These are phyloP conservation scores for Trichomonascaceae sp. DNA, from an alignment of 1,139 yeast genomes.

Conservation along the genomic window DNA sequence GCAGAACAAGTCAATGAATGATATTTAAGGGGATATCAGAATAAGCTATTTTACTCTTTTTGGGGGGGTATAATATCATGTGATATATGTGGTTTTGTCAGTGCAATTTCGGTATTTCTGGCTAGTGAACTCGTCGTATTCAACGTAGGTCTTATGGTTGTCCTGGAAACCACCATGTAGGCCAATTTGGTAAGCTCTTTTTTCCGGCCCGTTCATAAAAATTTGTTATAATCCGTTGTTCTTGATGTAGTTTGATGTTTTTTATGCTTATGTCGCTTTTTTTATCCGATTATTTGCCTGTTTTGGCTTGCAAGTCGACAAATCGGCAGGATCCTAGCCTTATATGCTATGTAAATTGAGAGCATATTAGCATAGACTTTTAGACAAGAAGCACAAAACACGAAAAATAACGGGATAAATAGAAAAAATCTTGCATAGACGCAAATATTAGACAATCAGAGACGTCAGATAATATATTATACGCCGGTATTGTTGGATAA, in stretches of 20 bases:
- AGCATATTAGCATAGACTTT: not conserved
- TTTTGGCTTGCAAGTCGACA: not conserved
- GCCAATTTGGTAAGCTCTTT: not conserved
- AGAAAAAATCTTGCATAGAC: too few relatives aligned
- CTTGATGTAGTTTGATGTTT: too few relatives aligned
- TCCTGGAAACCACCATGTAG: too few relatives aligned
- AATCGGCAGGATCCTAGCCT: not conserved
- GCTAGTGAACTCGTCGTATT: not conserved
- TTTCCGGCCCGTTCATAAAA: not conserved
- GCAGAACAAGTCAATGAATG: too few relatives aligned
- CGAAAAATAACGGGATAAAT: not conserved
- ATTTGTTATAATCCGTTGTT: not conserved
- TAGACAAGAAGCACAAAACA: not conserved
- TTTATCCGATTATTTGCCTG: not conserved
- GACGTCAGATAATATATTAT: too few relatives aligned
- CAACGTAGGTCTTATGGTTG: not conserved
- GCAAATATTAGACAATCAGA: too few relatives aligned
- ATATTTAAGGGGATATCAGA: too few relatives aligned
- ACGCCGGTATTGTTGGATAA: too few relatives aligned
- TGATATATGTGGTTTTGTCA: not conserved
- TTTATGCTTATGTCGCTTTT: too few relatives aligned
- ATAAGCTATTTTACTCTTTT: too few relatives aligned
- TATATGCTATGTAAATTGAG: not conserved
- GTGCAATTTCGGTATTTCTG: not conserved
- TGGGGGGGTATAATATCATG: too few relatives aligned